Conservation (phyloP, 1,139 yeast species). For the Meyerozyma elateridarum region DNA sequence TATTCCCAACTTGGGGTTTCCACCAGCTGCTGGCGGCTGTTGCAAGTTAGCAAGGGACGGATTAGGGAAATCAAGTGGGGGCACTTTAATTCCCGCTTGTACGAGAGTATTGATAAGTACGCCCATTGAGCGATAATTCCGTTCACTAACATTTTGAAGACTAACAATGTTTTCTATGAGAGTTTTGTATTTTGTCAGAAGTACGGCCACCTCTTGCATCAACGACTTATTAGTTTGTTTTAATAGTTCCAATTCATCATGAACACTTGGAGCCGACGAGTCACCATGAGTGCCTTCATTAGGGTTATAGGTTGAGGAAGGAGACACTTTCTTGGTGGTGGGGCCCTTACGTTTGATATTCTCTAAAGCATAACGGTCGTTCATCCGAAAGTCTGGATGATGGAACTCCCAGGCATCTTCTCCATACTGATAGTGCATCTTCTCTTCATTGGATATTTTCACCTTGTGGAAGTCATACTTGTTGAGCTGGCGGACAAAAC, state of each 20-base stretch:
- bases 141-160: constrained; percentile 52
- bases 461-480: constrained; percentile 51
- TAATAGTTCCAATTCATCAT: constrained; percentile 38
- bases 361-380: constrained; percentile 67
- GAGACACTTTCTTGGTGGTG: constrained; percentile 33
- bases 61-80: constrained; percentile 54
- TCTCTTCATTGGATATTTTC: constrained; percentile 61
- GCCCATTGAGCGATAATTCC: constrained; percentile 49
- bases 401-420: constrained; percentile 93
- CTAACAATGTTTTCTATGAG: constrained; percentile 57
- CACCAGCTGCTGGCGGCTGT: constrained; percentile 12
- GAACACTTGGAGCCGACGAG: background rate
- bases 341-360: constrained; percentile 82
- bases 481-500: constrained; percentile 90
- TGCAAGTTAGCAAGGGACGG: constrained; percentile 24
- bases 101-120: constrained; percentile 44
- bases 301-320: constrained; percentile 2
- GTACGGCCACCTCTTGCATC: constrained; percentile 38
- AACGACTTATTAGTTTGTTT: constrained; percentile 38
- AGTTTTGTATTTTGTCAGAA: constrained; percentile 58
- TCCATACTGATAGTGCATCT: constrained; percentile 53
- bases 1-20: constrained; percentile 4
- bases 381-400: constrained; percentile 79
- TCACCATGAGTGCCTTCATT: constrained; percentile 6
- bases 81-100: constrained; percentile 63